Evolutionary conservation across 1,284 basidiomycete species (phyloP), one percentile per base, ranked within the genome.

Genomic region (Phellopilus nigrolimitatus): DNA sequence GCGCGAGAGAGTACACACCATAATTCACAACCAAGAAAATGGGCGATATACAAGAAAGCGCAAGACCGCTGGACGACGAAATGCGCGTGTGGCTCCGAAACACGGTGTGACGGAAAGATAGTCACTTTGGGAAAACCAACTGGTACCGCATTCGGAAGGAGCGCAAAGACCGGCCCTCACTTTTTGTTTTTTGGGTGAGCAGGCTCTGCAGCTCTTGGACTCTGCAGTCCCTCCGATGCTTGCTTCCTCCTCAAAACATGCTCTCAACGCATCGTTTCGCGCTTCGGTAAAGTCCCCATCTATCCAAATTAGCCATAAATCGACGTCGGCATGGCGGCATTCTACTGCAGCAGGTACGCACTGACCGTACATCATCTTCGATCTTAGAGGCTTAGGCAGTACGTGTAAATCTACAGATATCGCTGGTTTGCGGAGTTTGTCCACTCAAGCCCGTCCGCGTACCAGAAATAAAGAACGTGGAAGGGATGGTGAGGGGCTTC

Each of bases 201-300:
- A n/a, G n/a, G n/a, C n/a, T n/a, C n/a, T n/a, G n/a, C n/a, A n/a
- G n/a, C n/a, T n/a, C n/a, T n/a, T n/a, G n/a, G n/a, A n/a, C n/a
- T n/a, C n/a, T n/a, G n/a, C n/a, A n/a, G 24, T n/a, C 9, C 8
- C 25, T 28, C 9, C 49, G 22, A 76, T 76, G 74, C 62, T 75
- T 44, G 68, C 69, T 37, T 71, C 69, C 28, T 68, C 67, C 28
- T 72, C 72, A 36, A 68, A 66, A 36, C 57, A 63, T 63, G 66
- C 61, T 33, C 57, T 72, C 13, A 69, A 64, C 47, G 59, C 61
- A 38, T 58, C 53, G 10, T 42, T 50, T 8, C 43, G 25, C 30
- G 17, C 38, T 2, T 24, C 52, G 4, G 8, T 19, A 31, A 33
- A n/a, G 13, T n/a, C n/a, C 12, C 25, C 30, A 27, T 1, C 49